Percentiles rank a stretch among this genome's conserved stretches.
Evolutionary conservation across 2,329 filamentous ascomycete species (phyloP).

Genomic region (Phoma sp.): DNA sequence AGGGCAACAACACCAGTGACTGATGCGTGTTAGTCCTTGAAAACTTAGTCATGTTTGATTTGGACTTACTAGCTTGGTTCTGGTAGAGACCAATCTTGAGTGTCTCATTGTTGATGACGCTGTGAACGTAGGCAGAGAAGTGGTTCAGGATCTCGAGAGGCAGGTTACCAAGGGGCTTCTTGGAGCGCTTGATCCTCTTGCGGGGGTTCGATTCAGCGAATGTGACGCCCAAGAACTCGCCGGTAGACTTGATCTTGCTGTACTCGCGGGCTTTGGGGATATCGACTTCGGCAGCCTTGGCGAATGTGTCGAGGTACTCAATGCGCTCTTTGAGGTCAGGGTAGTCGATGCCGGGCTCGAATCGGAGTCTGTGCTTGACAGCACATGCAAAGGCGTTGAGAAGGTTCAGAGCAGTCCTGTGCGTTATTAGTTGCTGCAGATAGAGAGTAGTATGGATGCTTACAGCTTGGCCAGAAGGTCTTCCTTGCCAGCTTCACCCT

Average conservation of each 20-base stretch:
- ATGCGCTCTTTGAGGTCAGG: constrained; percentile 75
- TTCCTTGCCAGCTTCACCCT: constrained; percentile 66
- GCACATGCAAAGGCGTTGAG: constrained; percentile 79
- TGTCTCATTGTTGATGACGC: constrained; percentile 63
- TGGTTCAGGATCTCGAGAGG: constrained; percentile 82
- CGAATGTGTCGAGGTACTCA: constrained; percentile 77
- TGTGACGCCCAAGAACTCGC: constrained; percentile 77
- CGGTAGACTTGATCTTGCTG: constrained; percentile 64
- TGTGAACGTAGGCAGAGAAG: constrained; percentile 71
- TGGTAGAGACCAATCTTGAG: constrained; percentile 66
- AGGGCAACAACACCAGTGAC: constrained; percentile 69
- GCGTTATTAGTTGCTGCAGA: constrained; percentile 1
- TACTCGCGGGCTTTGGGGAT: constrained; percentile 43
- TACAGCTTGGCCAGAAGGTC: constrained; percentile 73
- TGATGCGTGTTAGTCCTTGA: constrained; percentile 19
- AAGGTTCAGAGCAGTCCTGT: constrained; percentile 73
- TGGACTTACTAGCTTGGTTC: constrained; percentile 57
- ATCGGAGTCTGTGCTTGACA: constrained; percentile 82
- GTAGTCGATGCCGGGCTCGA: constrained; percentile 82
- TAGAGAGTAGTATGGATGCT: background rate
- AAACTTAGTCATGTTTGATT: too few relatives aligned
- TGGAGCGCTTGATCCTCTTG: constrained; percentile 76
- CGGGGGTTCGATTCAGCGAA: constrained; percentile 81
- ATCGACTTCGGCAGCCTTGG: constrained; percentile 62
- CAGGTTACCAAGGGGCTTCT: constrained; percentile 79